These are phyloP conservation scores for Phlyctochytrium bullatum DNA, from an alignment of 192 early-diverging fungal species.

Conservation along the genomic window DNA sequence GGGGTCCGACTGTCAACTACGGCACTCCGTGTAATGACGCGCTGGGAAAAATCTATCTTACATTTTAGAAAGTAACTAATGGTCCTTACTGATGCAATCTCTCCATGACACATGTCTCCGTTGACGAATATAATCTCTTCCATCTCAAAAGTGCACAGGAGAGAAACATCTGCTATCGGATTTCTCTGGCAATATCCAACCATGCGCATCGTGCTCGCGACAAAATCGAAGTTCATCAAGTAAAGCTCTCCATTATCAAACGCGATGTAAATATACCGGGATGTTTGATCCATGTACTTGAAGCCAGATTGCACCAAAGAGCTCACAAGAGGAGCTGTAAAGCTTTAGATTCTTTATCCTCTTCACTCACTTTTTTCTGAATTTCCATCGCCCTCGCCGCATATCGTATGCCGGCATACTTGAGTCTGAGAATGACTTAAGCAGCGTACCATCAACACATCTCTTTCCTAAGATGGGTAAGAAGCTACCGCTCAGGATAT, in stretches of 20 bases:
- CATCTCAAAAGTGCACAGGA: neutral
- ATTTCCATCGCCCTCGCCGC: no score
- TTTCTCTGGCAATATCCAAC: neutral
- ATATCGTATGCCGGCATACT: no score
- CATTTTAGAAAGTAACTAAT: no score
- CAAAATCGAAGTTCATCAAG: slow-evolving; percentile 10
- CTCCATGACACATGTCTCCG: slow-evolving; percentile 45
- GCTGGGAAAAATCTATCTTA: no score
- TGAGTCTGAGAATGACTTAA: no score
- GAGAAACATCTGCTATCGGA: neutral
- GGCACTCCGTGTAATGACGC: no score
- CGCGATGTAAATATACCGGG: slow-evolving; percentile 15
- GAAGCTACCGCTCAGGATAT: no score
- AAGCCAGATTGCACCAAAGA: neutral
- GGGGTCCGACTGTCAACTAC: slow-evolving; percentile 42
- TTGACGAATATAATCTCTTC: slow-evolving; percentile 18
- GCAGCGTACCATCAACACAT: no score
- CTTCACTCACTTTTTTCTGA: neutral
- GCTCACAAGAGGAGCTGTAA: neutral
- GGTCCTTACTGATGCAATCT: no score
- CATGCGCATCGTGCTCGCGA: neutral
- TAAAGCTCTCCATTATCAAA: slow-evolving; percentile 25
- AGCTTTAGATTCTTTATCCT: no score
- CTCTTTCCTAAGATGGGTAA: no score
- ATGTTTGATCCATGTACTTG: neutral